Percentiles rank a stretch among this genome's conserved stretches.
These are phyloP conservation scores for Cicer pinnatifidum DNA, from an alignment of 306 rosid species.

Conservation along the genomic window DNA sequence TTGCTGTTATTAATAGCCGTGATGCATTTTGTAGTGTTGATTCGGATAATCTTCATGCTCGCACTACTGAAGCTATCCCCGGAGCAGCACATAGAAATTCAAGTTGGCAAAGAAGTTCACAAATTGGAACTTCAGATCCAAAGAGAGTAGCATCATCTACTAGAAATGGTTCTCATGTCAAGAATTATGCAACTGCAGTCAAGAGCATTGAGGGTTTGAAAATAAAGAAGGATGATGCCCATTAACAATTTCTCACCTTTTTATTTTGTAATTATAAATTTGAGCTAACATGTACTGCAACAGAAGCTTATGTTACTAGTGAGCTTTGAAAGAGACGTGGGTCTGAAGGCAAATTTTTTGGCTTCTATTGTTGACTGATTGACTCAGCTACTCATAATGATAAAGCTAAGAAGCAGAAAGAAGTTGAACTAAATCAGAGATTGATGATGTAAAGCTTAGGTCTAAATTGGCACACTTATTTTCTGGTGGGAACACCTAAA, in stretches of 20 bases:
- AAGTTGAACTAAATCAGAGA: constrained; percentile 30
- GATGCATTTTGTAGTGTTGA: constrained; percentile 72
- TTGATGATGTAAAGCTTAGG: constrained; percentile 49
- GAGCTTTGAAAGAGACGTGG: constrained; percentile 44
- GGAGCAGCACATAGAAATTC: constrained; percentile 65
- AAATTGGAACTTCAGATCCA: constrained; percentile 66
- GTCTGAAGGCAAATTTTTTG: constrained; percentile 41
- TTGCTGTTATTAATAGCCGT: constrained; percentile 72
- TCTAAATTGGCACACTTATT: constrained; percentile 37
- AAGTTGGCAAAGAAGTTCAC: constrained; percentile 73
- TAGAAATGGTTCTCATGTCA: constrained; percentile 59
- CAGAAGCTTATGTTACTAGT: constrained; percentile 50
- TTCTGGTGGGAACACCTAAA: constrained; percentile 43
- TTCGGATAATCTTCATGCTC: constrained; percentile 59
- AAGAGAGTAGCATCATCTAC: constrained; percentile 55
- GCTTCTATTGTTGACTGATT: constrained; percentile 43
- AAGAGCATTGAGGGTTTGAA: constrained; percentile 81
- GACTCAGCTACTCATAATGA: constrained; percentile 42
- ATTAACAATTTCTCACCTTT: constrained; percentile 44
- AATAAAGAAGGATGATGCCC: constrained; percentile 70
- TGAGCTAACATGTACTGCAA: constrained; percentile 48
- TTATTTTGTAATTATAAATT: constrained; percentile 45
- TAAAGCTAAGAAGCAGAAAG: background rate
- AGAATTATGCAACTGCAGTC: constrained; percentile 70
- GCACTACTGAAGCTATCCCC: constrained; percentile 69